Percentiles rank a stretch among this genome's conserved stretches.
Conservation (phyloP, 1,139 yeast genomes). For the Saccharomyces hybrid region DNA sequence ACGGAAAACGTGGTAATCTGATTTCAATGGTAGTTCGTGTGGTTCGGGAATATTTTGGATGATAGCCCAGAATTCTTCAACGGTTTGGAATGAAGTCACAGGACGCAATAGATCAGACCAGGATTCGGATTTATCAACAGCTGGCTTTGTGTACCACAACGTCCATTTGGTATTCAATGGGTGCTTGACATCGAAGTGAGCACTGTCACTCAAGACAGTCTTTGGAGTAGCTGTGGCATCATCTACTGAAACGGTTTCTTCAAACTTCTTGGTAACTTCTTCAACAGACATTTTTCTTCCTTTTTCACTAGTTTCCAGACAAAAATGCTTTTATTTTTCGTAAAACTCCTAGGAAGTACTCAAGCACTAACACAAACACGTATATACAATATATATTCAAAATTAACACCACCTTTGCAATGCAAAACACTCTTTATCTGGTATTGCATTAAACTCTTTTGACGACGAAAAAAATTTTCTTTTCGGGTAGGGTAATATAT, state of each 20-base stretch:
- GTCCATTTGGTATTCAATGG: constrained; percentile 94
- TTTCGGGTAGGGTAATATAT: not conserved
- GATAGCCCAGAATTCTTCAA: constrained; percentile 98
- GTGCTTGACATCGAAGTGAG: constrained; percentile 46
- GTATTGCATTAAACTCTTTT: not conserved
- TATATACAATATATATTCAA: not conserved
- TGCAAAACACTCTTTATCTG: not conserved
- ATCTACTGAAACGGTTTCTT: constrained; percentile 24
- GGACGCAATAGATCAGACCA: constrained; percentile 94
- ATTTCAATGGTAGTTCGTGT: constrained; percentile 79
- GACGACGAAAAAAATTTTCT: not conserved
- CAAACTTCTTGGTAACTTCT: constrained; percentile 31
- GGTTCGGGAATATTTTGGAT: constrained; percentile 92
- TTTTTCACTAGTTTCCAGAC: constrained; percentile 1
- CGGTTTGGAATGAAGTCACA: constrained; percentile 83
- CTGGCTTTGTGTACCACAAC: constrained; percentile 95
- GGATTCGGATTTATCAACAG: constrained; percentile 67
- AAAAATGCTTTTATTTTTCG: constrained; percentile 1
- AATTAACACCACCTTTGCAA: not conserved
- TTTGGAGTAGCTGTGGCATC: constrained; percentile 16
- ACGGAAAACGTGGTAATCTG: constrained; percentile 93
- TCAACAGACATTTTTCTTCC: constrained; percentile 29
- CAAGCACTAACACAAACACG: not conserved
- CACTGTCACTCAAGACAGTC: constrained; percentile 27
- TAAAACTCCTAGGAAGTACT: constrained; percentile 3